Base-by-base conservation (phyloP, 129 eudicot genomes). In the Rutidosis leptorrhynchoides region DNA sequence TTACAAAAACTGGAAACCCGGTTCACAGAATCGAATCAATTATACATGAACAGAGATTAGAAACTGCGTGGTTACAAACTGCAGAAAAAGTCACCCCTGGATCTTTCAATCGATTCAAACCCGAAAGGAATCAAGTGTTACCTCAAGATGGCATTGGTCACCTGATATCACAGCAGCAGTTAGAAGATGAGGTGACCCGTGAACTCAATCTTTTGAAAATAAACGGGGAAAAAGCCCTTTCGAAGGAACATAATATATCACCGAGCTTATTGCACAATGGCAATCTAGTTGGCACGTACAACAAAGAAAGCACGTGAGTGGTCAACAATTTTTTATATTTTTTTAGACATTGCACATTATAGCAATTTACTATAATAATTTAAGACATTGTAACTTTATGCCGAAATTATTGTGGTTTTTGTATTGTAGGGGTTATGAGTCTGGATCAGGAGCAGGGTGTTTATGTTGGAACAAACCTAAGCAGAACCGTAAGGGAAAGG, bases 31-130 rank as follows among this genome's bases (percentile, higher is more conserved):
- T 88, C 32, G 96, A 93, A 71, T 80, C 99, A 20, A 89, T 89
- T 42, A 89, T 93, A 24, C 96, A 74, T 64, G 96, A 89, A 71
- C 96, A 93, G 79, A 77, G 96, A 74, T 75, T 86, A 69, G 96
- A 93, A 86, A 83, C 96, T 0, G 99, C 99, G 23, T 89, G 96
- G 99, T 77, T 93, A 66, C 99, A 93, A 72, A 84, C 95, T 46
- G 84, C 81, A 42, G 99, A 93, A 73, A 93, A 84, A 66, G 87
- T 96, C 43, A 89, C 95, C 21, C 96, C 99, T 27, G 84, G 93
- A 73, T 84, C 88, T 33, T 15, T 75, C 45, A 84, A 80, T 53
- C 85, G 92, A 19, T 69, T 84, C 71, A 83, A 82, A 73, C 96
- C 96, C 2, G 99, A 93, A 72, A 86, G 88, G 76, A 84, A 85